These are phyloP conservation scores for Candida sp. DNA, from an alignment of 1,139 yeast species.

Conservation along the genomic window DNA sequence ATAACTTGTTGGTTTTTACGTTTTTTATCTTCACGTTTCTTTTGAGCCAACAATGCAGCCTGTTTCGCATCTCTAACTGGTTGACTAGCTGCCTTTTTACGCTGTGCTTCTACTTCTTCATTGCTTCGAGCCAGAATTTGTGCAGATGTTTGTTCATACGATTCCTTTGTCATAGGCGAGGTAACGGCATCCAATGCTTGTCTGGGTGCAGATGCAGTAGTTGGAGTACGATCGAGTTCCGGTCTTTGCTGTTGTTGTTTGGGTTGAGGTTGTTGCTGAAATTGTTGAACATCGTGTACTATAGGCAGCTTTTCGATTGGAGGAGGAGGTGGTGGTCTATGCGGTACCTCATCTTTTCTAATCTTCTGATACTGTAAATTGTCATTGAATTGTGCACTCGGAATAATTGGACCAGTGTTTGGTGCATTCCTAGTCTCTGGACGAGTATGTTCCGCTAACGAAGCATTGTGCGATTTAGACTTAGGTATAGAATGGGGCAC, in stretches of 20 bases:
- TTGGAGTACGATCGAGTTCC: neutral
- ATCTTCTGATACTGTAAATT: conserved; percentile 16
- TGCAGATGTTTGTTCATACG: conserved; percentile 7
- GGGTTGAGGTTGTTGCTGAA: conserved; percentile 18
- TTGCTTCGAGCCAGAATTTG: conserved; percentile 5
- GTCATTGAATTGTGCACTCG: conserved; percentile 25
- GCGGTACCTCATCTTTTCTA: conserved; percentile 25
- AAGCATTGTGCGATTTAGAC: conserved; percentile 41
- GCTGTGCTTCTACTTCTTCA: conserved; percentile 6
- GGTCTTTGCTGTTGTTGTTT: conserved; percentile 1
- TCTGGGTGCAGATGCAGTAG: conserved; percentile 6
- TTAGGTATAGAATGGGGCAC: conserved; percentile 31
- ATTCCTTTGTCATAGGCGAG: conserved; percentile 8
- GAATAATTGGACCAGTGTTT: conserved; percentile 40
- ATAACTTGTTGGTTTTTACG: conserved; percentile 67
- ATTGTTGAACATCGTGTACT: conserved; percentile 13
- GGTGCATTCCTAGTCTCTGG: conserved; percentile 20
- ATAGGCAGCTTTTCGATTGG: conserved; percentile 12
- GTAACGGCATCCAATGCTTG: conserved; percentile 12
- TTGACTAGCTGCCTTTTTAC: conserved; percentile 13
- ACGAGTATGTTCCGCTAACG: conserved; percentile 26
- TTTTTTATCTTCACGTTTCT: conserved; percentile 74
- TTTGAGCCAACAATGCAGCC: conserved; percentile 56
- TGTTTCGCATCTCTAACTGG: conserved; percentile 55
- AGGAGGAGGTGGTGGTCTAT: conserved; percentile 35